Conservation (phyloP, 148 eudicot genomes). For the Camellia japonica region DNA sequence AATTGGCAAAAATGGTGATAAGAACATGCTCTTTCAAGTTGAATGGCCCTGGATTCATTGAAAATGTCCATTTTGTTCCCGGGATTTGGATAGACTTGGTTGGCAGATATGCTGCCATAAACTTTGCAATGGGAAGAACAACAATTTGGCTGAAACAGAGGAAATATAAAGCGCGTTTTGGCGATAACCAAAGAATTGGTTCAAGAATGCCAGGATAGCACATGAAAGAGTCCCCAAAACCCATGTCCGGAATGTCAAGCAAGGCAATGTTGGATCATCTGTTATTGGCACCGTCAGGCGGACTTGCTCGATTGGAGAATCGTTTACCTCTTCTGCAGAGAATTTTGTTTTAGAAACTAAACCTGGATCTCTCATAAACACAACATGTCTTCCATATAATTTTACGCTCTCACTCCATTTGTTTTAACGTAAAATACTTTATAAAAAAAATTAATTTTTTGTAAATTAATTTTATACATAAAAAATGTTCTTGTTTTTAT, state of each 20-base stretch:
- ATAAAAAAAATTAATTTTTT: too few species aligned
- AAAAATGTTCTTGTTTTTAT: too few species aligned
- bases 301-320: constrained; percentile 55
- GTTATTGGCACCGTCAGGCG: constrained; percentile 50
- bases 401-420: too few species aligned
- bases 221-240: constrained; percentile 43
- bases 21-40: constrained; percentile 58
- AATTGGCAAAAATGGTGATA: constrained; percentile 49
- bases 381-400: too few species aligned
- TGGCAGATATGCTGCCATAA: constrained; percentile 53
- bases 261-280: constrained; percentile 53
- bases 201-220: constrained; percentile 35
- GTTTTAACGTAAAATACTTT: too few species aligned
- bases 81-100: constrained; percentile 25
- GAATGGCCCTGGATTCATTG: constrained; percentile 55
- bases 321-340: constrained; percentile 39
- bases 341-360: neutral
- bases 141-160: constrained; percentile 52
- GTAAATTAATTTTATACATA: too few species aligned
- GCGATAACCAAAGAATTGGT: constrained; percentile 50
- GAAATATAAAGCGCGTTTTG: constrained; percentile 46
- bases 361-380: neutral
- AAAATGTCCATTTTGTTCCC: constrained; percentile 37
- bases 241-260: constrained; percentile 53
- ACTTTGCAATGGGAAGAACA: constrained; percentile 45